Base-by-base conservation (phyloP, 768 basidiomycete species). In the Flagelloscypha sp. region DNA sequence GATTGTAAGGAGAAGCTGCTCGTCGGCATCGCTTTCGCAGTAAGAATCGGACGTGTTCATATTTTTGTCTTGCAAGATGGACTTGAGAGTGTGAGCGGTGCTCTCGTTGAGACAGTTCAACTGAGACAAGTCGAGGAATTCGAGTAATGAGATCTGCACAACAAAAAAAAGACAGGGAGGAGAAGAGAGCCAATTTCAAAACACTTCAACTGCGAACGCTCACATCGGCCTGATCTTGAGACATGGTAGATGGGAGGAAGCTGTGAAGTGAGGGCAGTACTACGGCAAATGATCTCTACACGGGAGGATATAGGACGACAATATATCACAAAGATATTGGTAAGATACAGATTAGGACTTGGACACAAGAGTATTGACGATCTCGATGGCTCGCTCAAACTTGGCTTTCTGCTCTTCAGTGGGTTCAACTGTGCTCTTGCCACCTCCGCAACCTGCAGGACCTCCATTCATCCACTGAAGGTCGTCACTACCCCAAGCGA, bases 71-170 rank as follows among this genome's bases (percentile, higher is more conserved):
- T 49, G 43, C 11, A 83, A 42, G 37, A 85, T 68, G 16, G 66
- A 60, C 43, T 68, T 66, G 30, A 85, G 49, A 23, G 66, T 61
- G 51, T 82, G 74, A 0, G 45, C 48, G 2, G 46, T 36, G 22
- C 65, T 53, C 48, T 87, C 84, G 50, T 87, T 86, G 45, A 87
- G 67, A 47, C 83, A 84, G 40, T 73, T 74, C 33, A 76, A 52
- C 51, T 84, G 80, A 2, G 63, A 57, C 13, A 59, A 39, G 48
- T 84, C 80, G 30, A 85, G 58, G 39, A 64, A 63, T 47, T 76
- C 66, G 34, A 81, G 63, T 15, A 79, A 58, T 16, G 75, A 76
- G 34, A 61, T 57, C 74, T 77, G 37, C 9, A n/a, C n/a, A n/a
- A n/a, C n/a, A n/a, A n/a, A n/a, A n/a, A n/a, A n/a, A n/a, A n/a